A percentile compares a stretch with the other conserved stretches of the same genome.
Conservation (phyloP, 2,329 filamentous ascomycete genomes). For the Xylariaceae sp. region DNA sequence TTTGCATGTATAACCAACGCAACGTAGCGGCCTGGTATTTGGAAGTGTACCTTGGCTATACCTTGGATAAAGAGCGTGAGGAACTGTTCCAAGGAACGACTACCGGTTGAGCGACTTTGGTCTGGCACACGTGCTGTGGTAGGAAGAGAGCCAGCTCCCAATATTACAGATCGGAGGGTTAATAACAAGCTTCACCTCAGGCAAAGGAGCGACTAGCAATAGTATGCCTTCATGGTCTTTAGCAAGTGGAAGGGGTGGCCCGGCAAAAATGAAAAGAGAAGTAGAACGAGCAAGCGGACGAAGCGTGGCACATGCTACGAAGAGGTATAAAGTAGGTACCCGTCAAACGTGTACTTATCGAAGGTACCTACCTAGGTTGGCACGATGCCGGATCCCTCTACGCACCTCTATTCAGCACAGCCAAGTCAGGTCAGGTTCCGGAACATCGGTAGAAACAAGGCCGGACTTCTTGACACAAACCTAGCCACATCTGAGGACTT, state of each 20-base stretch:
- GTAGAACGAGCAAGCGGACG: conserved; percentile 37
- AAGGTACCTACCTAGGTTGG: no score
- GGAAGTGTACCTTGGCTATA: conserved; percentile 15
- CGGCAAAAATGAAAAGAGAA: conserved; percentile 40
- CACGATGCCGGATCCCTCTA: conserved; percentile 34
- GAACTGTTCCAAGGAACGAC: conserved; percentile 38
- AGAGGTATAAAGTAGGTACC: conserved; percentile 50
- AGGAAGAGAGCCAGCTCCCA: conserved; percentile 53
- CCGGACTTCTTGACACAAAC: conserved; percentile 46
- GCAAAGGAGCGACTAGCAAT: conserved; percentile 49
- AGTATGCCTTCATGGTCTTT: conserved; percentile 30
- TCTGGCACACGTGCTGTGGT: conserved; percentile 35
- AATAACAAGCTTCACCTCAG: conserved; percentile 35
- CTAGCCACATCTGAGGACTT: conserved; percentile 30
- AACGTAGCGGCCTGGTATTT: conserved; percentile 12
- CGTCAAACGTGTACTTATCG: no score
- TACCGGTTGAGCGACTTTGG: conserved; percentile 37
- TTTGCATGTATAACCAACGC: no score
- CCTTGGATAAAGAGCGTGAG: conserved; percentile 40
- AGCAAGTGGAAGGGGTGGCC: conserved; percentile 38
- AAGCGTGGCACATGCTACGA: conserved; percentile 41
- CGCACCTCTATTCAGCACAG: conserved; percentile 35
- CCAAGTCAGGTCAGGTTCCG: conserved; percentile 42
- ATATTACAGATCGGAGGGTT: conserved; percentile 40
- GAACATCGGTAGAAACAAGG: conserved; percentile 47